A percentile compares a stretch with the other conserved stretches of the same genome.
These are phyloP conservation scores for Tetrapyrgos nigripes DNA, from an alignment of 1,284 basidiomycete species.

Conservation along the genomic window DNA sequence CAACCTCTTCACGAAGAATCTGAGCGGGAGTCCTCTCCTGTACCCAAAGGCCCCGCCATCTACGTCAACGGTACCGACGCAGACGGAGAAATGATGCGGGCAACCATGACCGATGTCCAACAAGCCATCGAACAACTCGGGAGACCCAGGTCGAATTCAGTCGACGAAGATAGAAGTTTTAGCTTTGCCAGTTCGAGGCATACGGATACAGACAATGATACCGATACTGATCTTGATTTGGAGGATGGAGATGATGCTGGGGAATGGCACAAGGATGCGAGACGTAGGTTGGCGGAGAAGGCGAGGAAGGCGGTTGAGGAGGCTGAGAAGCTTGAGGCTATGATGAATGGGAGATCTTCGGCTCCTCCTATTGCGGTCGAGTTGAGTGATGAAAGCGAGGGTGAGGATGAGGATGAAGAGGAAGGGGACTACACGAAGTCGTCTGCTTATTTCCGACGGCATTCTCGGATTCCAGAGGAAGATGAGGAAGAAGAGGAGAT, in stretches of 20 bases:
- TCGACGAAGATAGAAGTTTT: constrained; percentile 61
- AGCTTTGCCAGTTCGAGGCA: constrained; percentile 73
- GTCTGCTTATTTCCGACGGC: constrained; percentile 44
- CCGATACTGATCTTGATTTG: constrained; percentile 49
- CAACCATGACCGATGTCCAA: constrained; percentile 88
- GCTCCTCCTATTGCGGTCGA: constrained; percentile 79
- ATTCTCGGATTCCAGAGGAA: constrained; percentile 70
- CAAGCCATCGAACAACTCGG: constrained; percentile 84
- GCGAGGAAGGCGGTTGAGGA: constrained; percentile 69
- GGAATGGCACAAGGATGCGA: constrained; percentile 69
- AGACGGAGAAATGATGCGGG: constrained; percentile 74
- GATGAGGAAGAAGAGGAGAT: constrained; percentile 53
- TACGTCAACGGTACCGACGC: constrained; percentile 41
- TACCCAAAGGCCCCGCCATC: constrained; percentile 32
- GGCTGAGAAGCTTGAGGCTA: constrained; percentile 52
- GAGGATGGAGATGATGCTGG: constrained; percentile 50
- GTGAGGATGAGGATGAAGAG: constrained; percentile 55
- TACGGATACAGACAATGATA: constrained; percentile 53
- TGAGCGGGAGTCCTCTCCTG: constrained; percentile 40
- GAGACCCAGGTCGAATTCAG: constrained; percentile 31
- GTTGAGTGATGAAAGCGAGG: constrained; percentile 83
- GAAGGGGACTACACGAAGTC: constrained; percentile 40
- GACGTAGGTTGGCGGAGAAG: constrained; percentile 77
- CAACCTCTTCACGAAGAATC: constrained; percentile 52
- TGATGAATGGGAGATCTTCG: constrained; percentile 42